A percentile compares a stretch with the other conserved stretches of the same genome.
These are phyloP conservation scores for Creolimax fragrantissima DNA, from an alignment of 78 protist genomes.

Conservation along the genomic window DNA sequence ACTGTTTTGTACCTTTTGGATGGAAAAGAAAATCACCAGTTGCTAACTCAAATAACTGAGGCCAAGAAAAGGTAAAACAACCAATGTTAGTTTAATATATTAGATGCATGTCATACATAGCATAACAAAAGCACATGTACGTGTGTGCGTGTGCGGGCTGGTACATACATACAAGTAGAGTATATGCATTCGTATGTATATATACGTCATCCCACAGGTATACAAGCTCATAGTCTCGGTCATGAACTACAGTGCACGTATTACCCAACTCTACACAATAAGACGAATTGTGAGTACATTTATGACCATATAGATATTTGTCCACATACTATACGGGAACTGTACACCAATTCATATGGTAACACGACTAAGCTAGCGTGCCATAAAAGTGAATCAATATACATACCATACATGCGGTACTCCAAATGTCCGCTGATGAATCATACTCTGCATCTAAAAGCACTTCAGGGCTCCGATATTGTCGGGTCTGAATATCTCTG, in stretches of 20 bases:
- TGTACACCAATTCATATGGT: too few relatives aligned
- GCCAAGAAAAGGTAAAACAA: not conserved
- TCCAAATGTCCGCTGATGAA: conserved; percentile 73
- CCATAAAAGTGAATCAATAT: not conserved
- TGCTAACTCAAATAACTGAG: conserved; percentile 66
- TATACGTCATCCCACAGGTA: not conserved
- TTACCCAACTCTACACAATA: too few relatives aligned
- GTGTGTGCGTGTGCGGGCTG: not conserved
- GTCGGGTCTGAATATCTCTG: conserved; percentile 93
- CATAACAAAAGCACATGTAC: not conserved
- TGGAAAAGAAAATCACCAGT: conserved; percentile 93
- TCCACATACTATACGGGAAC: too few relatives aligned
- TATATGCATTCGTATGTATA: not conserved
- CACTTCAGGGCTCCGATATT: conserved; percentile 93
- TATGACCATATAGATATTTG: too few relatives aligned
- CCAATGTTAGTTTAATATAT: not conserved
- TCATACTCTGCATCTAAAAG: conserved; percentile 64
- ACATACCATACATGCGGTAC: conserved; percentile 35
- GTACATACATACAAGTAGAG: not conserved
- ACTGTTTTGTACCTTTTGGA: conserved; percentile 58
- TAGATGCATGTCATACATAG: not conserved
- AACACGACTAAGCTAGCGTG: too few relatives aligned
- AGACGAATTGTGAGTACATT: too few relatives aligned
- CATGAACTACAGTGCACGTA: too few relatives aligned
- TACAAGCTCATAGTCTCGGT: too few relatives aligned